A percentile compares a stretch with the other conserved stretches of the same genome.
These are phyloP conservation scores for Reticulascus tulasneorum DNA, from an alignment of 2,329 filamentous ascomycete genomes.

Conservation along the genomic window DNA sequence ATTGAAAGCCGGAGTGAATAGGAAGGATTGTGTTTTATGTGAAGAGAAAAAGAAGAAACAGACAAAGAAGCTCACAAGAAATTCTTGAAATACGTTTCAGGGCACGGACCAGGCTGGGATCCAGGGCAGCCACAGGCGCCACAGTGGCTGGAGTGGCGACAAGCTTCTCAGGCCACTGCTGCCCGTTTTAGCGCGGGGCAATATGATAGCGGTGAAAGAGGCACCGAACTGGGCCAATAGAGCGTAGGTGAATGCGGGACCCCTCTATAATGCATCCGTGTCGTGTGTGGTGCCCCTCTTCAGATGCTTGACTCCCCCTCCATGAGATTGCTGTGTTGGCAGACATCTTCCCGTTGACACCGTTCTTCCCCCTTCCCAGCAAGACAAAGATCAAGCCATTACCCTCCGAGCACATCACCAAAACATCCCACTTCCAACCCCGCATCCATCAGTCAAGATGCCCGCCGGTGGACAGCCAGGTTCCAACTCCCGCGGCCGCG, in stretches of 20 bases:
- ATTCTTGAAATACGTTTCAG: conserved; percentile 14
- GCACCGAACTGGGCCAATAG: neutral
- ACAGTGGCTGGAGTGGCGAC: neutral
- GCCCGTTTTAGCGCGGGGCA: conserved; percentile 2
- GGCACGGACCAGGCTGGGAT: conserved; percentile 3
- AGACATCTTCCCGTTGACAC: neutral
- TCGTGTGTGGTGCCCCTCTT: neutral
- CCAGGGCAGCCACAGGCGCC: conserved; percentile 6
- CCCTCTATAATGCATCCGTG: neutral
- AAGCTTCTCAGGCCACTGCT: conserved; percentile 1
- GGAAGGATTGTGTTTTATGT: conserved; percentile 46
- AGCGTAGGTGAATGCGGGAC: conserved; percentile 7
- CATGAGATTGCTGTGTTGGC: neutral
- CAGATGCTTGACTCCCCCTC: neutral
- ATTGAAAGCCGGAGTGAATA: conserved; percentile 67
- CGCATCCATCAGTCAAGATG: conserved; percentile 35
- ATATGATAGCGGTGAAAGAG: conserved; percentile 6
- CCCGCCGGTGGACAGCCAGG: conserved; percentile 41
- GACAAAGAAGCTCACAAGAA: conserved; percentile 4
- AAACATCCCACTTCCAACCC: conserved; percentile 14
- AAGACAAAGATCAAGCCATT: conserved; percentile 5
- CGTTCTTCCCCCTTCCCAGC: conserved; percentile 3
- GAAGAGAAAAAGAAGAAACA: conserved; percentile 21
- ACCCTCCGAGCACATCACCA: conserved; percentile 8
- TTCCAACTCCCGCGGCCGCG: conserved; percentile 66